Percentiles rank a stretch among this genome's conserved stretches.
Conservation (phyloP, 352 stramenopile species). For the Phytophthora melonis region DNA sequence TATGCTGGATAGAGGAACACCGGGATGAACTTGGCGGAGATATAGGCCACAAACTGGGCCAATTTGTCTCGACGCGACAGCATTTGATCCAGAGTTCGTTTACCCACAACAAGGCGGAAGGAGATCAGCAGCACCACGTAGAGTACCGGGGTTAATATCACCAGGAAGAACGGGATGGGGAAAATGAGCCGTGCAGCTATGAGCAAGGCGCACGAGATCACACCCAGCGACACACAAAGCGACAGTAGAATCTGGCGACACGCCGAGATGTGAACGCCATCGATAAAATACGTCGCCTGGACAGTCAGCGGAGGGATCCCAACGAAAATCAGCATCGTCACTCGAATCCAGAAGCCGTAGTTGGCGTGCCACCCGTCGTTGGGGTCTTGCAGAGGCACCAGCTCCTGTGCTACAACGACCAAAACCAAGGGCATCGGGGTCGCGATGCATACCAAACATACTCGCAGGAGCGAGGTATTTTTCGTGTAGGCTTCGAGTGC, state of each 20-base stretch:
- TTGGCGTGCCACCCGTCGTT: conserved; percentile 2
- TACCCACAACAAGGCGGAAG: conserved; percentile 1
- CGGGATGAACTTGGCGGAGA: conserved; percentile 2
- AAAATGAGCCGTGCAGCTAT: conserved; percentile 1
- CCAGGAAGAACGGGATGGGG: conserved; percentile 14
- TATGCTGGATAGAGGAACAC: conserved; percentile 17
- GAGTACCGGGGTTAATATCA: background rate
- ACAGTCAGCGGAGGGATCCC: background rate
- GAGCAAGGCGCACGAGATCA: background rate
- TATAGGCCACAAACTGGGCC: background rate
- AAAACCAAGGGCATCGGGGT: conserved; percentile 7
- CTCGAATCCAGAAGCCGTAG: conserved; percentile 21
- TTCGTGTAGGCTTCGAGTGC: conserved; percentile 18
- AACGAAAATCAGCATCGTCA: background rate
- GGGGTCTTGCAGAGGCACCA: conserved; percentile 17
- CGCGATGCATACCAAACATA: conserved; percentile 5
- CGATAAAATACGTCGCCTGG: conserved; percentile 15
- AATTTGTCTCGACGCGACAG: background rate
- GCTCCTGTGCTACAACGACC: conserved; percentile 2
- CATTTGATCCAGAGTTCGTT: background rate
- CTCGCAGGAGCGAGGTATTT: conserved; percentile 2
- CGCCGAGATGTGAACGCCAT: conserved; percentile 2
- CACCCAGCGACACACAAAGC: background rate
- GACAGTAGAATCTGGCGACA: background rate
- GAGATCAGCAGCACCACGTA: conserved; percentile 1